Conservation (phyloP, 495 filamentous ascomycete species). For the Xylaria flabelliformis region DNA sequence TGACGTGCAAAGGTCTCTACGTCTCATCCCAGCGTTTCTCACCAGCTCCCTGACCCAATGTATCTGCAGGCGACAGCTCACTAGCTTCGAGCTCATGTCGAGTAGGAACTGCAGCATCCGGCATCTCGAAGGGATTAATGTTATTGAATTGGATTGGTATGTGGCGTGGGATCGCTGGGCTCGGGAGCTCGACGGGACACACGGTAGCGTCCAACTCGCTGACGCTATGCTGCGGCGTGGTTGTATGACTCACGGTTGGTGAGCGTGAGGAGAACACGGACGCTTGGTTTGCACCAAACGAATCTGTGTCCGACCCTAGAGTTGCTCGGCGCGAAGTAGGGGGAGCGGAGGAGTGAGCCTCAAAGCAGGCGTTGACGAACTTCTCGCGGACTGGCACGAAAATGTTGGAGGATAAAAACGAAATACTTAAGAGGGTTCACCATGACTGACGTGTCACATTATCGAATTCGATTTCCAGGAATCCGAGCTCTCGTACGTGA, state of each 20-base stretch:
- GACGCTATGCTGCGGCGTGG: conserved; percentile 5
- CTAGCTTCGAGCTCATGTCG: not conserved
- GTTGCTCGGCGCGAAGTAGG: conserved; percentile 20
- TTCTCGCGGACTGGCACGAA: conserved; percentile 30
- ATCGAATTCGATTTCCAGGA: conserved; percentile 35
- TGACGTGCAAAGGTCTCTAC: not conserved
- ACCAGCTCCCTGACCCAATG: not conserved
- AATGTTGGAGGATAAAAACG: not conserved
- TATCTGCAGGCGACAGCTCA: conserved; percentile 9
- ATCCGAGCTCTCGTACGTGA: conserved; percentile 27
- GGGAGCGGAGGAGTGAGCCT: conserved; percentile 28
- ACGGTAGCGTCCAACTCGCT: not conserved
- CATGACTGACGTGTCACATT: conserved; percentile 25
- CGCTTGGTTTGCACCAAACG: not conserved
- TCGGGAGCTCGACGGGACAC: conserved; percentile 17
- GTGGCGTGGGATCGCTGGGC: conserved; percentile 13
- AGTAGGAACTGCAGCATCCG: not conserved
- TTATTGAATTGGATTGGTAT: not conserved
- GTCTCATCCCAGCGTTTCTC: not conserved
- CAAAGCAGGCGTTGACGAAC: conserved; percentile 35
- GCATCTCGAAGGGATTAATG: not conserved
- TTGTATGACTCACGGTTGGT: not conserved
- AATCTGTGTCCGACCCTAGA: conserved; percentile 14
- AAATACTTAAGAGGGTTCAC: not conserved
- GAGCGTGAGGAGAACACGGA: conserved; percentile 13